Evolutionary conservation across 495 filamentous ascomycete species (phyloP).

Genomic region (Podospora didyma): DNA sequence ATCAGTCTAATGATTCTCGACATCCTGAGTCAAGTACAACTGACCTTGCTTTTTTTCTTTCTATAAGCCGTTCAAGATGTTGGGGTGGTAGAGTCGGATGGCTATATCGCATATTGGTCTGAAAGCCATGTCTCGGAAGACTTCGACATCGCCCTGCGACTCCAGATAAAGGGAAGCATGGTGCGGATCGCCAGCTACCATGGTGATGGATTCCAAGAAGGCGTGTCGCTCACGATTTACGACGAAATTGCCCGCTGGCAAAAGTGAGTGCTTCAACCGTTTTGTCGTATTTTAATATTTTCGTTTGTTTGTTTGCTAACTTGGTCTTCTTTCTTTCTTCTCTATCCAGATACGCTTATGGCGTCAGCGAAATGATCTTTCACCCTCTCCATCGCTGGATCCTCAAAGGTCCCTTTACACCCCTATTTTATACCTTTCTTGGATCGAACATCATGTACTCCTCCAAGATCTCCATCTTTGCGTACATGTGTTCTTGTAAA

Average conservation of each 20-base stretch:
- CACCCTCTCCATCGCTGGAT: conserved; percentile 60
- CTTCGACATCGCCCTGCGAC: conserved; percentile 73
- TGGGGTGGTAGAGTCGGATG: conserved; percentile 55
- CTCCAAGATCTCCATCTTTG: conserved; percentile 69
- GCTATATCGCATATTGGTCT: conserved; percentile 71
- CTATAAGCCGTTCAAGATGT: conserved; percentile 61
- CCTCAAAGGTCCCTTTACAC: conserved; percentile 61
- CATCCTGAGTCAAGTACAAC: neutral
- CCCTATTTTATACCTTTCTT: conserved; percentile 61
- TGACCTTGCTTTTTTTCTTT: neutral
- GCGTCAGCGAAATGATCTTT: conserved; percentile 73
- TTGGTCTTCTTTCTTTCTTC: neutral
- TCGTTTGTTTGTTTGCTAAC: too few relatives aligned
- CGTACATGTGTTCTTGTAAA: conserved; percentile 66
- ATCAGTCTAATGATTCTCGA: too few relatives aligned
- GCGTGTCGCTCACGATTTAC: conserved; percentile 74
- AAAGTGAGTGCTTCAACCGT: conserved; percentile 33
- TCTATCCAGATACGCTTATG: conserved; percentile 66
- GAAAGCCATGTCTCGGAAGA: conserved; percentile 74
- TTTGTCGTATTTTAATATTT: too few relatives aligned
- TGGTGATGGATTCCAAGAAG: conserved; percentile 70
- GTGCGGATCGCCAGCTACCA: conserved; percentile 65
- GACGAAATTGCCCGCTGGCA: conserved; percentile 76
- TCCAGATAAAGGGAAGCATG: conserved; percentile 63
- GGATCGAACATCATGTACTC: conserved; percentile 63